Conservation (phyloP, 225 moss, liverwort and hornwort species). For the Pleurozium schreberi region DNA sequence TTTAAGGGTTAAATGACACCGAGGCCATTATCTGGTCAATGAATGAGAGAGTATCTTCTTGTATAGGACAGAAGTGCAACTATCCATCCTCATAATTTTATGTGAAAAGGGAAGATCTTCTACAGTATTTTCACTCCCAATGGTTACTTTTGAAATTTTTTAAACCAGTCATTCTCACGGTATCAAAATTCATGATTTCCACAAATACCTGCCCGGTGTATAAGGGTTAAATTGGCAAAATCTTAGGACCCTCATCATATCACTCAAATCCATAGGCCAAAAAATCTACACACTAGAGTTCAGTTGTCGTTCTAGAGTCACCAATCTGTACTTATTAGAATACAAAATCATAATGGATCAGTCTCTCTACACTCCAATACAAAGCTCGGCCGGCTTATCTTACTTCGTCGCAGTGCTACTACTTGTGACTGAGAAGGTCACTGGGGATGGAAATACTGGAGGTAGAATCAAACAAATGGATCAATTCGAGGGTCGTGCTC, state of each 20-base stretch:
- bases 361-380: background rate
- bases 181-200: too few relatives aligned
- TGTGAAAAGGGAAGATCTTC: too few relatives aligned
- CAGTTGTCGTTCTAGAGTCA: background rate
- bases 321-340: background rate
- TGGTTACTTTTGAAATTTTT: too few relatives aligned
- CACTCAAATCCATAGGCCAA: background rate
- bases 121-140: too few relatives aligned
- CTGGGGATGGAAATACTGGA: background rate
- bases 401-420: background rate
- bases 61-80: too few relatives aligned
- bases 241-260: background rate
- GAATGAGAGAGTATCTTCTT: too few relatives aligned
- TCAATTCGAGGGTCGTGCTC: conserved; percentile 97
- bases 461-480: conserved; percentile 52
- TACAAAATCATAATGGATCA: background rate
- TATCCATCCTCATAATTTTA: too few relatives aligned
- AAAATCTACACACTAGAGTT: background rate
- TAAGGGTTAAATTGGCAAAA: background rate
- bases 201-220: too few relatives aligned
- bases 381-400: conserved; percentile 1
- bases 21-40: too few relatives aligned
- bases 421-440: background rate
- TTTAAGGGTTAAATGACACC: too few relatives aligned
- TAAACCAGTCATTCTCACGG: too few relatives aligned